phyloP scores from a whole-genome alignment of 306 rosid genomes.

The Rosa persica region DNA sequence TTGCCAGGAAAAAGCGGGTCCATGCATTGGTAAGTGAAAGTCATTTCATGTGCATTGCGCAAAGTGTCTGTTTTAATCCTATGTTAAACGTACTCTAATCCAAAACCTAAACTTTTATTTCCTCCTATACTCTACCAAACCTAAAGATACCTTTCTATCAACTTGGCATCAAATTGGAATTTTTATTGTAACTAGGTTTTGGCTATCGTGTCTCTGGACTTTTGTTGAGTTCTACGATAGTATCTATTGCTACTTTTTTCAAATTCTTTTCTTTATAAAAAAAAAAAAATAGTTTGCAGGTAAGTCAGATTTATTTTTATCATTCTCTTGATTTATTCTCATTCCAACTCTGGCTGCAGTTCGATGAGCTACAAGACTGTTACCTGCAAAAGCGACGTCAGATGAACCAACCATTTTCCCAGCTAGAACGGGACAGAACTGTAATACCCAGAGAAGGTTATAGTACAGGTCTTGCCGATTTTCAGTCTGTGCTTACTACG shows the following conservation, averaged over 20 bases:
- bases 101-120: conserved; percentile 1
- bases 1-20: conserved; percentile 78
- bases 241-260: not conserved
- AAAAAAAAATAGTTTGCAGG: not conserved
- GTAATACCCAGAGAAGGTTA: conserved; percentile 74
- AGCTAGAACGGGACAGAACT: conserved; percentile 55
- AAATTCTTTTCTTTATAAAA: not conserved
- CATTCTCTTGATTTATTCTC: conserved; percentile 17
- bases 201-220: not conserved
- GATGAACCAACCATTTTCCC: conserved; percentile 57
- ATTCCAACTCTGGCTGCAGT: conserved; percentile 52
- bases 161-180: not conserved
- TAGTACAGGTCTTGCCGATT: conserved; percentile 76
- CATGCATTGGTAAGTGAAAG: conserved; percentile 66
- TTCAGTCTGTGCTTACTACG: conserved; percentile 86
- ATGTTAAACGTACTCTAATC: not conserved
- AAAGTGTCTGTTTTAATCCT: not conserved
- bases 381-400: conserved; percentile 89
- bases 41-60: conserved; percentile 12
- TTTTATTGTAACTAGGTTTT: not conserved
- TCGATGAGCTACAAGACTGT: conserved; percentile 91
- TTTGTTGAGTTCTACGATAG: not conserved
- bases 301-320: conserved; percentile 21
- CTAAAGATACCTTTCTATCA: conserved; percentile 4
- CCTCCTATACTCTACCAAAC: not conserved